A percentile compares a stretch with the other conserved stretches of the same genome.
Evolutionary conservation across 2,329 filamentous ascomycete species (phyloP).

Genomic region (Alternaria incomplexa): DNA sequence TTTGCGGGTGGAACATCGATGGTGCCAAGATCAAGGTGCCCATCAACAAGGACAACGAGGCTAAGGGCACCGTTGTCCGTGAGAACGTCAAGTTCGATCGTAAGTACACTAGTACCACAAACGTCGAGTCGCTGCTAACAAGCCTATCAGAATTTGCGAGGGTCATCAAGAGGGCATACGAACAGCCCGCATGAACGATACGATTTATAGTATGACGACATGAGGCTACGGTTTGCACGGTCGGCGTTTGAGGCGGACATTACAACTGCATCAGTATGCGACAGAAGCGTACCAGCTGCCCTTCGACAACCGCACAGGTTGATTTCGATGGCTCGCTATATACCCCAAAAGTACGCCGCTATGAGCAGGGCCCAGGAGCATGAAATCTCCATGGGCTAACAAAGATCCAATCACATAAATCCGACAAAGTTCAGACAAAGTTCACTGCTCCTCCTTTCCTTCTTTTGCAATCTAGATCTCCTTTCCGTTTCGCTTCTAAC

Average conservation of each 20-base stretch:
- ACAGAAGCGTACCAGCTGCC: constrained; percentile 8
- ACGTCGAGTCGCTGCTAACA: constrained; percentile 16
- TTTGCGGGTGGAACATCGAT: constrained; percentile 83
- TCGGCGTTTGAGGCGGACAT: constrained; percentile 18
- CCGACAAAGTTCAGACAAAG: constrained; percentile 1
- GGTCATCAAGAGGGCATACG: constrained; percentile 46
- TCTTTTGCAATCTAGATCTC: not conserved
- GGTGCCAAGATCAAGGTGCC: constrained; percentile 74
- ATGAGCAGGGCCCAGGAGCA: constrained; percentile 6
- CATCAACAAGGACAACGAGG: constrained; percentile 88
- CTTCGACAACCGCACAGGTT: constrained; percentile 13
- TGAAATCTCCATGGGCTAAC: not conserved
- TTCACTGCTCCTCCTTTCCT: not conserved
- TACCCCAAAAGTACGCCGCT: constrained; percentile 23
- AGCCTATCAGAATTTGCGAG: constrained; percentile 39
- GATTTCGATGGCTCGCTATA: constrained; percentile 16
- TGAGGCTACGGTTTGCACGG: constrained; percentile 21
- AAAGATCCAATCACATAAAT: constrained; percentile 4
- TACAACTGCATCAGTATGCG: constrained; percentile 13
- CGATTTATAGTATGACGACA: constrained; percentile 13
- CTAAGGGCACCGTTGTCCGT: constrained; percentile 90
- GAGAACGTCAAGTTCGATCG: constrained; percentile 92
- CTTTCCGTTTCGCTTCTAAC: not conserved
- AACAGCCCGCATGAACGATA: constrained; percentile 44
- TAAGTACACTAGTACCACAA: constrained; percentile 38